These are phyloP conservation scores for Phytophthora sojae DNA, from an alignment of 352 stramenopile genomes.

Conservation along the genomic window DNA sequence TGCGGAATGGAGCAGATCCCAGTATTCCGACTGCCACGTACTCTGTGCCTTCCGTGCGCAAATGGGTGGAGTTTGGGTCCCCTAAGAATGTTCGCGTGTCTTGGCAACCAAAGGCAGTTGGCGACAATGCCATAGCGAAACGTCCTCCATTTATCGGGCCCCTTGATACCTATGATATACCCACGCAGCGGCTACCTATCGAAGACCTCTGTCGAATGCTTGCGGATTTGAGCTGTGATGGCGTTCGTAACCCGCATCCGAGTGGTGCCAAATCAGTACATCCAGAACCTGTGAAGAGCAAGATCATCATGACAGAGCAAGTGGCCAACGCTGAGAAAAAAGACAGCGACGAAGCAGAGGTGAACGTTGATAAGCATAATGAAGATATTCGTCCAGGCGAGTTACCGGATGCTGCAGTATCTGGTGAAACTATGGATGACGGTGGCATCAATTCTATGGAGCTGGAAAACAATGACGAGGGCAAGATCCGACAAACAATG, in stretches of 20 bases:
- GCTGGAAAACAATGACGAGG: background rate
- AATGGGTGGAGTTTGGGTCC: constrained; percentile 70
- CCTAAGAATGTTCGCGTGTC: constrained; percentile 35
- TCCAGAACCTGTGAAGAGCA: background rate
- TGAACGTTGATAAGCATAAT: background rate
- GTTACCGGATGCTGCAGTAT: background rate
- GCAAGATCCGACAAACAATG: background rate
- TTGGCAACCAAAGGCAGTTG: constrained; percentile 16
- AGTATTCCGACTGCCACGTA: constrained; percentile 58
- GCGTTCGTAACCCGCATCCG: background rate
- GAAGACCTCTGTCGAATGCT: constrained; percentile 39
- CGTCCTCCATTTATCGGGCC: constrained; percentile 36
- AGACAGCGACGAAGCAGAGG: background rate
- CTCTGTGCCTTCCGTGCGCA: constrained; percentile 61
- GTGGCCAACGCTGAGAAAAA: background rate
- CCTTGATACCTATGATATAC: constrained; percentile 35
- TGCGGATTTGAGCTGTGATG: constrained; percentile 7
- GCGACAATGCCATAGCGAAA: background rate
- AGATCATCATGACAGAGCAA: background rate
- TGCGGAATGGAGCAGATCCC: constrained; percentile 55
- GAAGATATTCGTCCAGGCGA: background rate
- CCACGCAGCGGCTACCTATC: constrained; percentile 19
- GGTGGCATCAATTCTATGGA: background rate
- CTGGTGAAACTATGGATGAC: background rate
- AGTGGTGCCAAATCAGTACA: background rate